A percentile compares a stretch with the other conserved stretches of the same genome.
phyloP scores from a whole-genome alignment of 2,329 filamentous ascomycete genomes.

The Diaporthe ilicicola region DNA sequence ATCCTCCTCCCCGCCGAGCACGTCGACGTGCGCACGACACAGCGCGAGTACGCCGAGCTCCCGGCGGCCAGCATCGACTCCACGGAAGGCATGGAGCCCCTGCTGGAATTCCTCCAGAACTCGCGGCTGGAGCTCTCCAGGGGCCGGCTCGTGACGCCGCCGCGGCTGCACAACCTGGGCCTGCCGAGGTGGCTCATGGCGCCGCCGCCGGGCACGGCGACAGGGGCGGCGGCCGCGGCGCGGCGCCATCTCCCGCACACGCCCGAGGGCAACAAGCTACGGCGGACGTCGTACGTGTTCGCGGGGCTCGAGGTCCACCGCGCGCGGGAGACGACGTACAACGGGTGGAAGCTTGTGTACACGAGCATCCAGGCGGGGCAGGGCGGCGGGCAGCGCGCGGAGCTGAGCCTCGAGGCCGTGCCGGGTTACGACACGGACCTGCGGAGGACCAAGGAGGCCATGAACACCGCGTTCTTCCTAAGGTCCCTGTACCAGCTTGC shows the following conservation, averaged over 20 bases:
- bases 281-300: slow-evolving; percentile 49
- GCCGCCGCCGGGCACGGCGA: background rate
- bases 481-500: slow-evolving; percentile 30
- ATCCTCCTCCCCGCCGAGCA: slow-evolving; percentile 54
- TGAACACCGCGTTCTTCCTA: slow-evolving; percentile 23
- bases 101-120: slow-evolving; percentile 54
- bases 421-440: slow-evolving; percentile 29
- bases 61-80: slow-evolving; percentile 37
- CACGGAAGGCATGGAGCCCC: slow-evolving; percentile 39
- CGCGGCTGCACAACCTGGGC: slow-evolving; percentile 36
- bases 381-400: slow-evolving; percentile 59
- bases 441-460: background rate
- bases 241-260: background rate
- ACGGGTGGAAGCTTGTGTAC: slow-evolving; percentile 58
- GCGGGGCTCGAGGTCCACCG: slow-evolving; percentile 62
- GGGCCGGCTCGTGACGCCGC: slow-evolving; percentile 60
- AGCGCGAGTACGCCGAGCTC: slow-evolving; percentile 46
- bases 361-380: slow-evolving; percentile 60
- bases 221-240: background rate
- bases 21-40: slow-evolving; percentile 59
- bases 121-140: slow-evolving; percentile 55
- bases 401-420: slow-evolving; percentile 55
- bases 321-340: slow-evolving; percentile 51
- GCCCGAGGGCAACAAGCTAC: slow-evolving; percentile 27
- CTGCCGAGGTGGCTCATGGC: slow-evolving; percentile 38